Evolutionary conservation across 148 eudicot species (phyloP), one percentile per base, ranked within the genome.

Genomic region (Rheum nobile): DNA sequence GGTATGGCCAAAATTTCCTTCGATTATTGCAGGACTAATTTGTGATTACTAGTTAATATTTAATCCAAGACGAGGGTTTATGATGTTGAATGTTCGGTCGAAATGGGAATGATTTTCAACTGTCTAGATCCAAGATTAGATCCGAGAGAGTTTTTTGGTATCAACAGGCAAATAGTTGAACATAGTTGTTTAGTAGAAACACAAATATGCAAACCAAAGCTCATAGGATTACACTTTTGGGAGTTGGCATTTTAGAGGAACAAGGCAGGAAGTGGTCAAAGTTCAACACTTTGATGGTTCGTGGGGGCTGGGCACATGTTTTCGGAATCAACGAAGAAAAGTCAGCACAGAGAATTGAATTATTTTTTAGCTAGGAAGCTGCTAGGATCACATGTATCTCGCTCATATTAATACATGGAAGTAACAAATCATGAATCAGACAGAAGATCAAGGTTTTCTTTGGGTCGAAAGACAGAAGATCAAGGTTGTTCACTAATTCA

Each of bases 1-100:
- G 93, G 98, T 95, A 59, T 59, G 17, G 17, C 12, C 67, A 26
- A 59, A 26, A 28, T 11, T 59, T 14, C 7, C 44, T 41, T 24
- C 34, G 10, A 44, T 44, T 17, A 59, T 9, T 59, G 67, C 32
- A 26, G 28, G 34, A 59, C 67, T 24, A 59, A 26, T 28, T 59
- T 59, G 3, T 28, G 17, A 26, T 59, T 13, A 50, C 24, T 35
- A 12, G 11, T 59, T 28, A 55, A 24, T 8, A 55, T 55, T 55
- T 55, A 8, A 22, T 22, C 14, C 5, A 57, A 57, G 7, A 26
- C 0, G 28, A 52, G 17, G 67, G 34, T 59, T 59, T 31, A 28
- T 9, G 34, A 11, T 26, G 34, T 21, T 10, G 67, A 26, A 59
- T 26, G 34, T 28, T 59, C 17, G 26, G 57, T 52, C 24, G n/a